phyloP scores from a whole-genome alignment of 306 rosid genomes.

The Lathyrus sativus region DNA sequence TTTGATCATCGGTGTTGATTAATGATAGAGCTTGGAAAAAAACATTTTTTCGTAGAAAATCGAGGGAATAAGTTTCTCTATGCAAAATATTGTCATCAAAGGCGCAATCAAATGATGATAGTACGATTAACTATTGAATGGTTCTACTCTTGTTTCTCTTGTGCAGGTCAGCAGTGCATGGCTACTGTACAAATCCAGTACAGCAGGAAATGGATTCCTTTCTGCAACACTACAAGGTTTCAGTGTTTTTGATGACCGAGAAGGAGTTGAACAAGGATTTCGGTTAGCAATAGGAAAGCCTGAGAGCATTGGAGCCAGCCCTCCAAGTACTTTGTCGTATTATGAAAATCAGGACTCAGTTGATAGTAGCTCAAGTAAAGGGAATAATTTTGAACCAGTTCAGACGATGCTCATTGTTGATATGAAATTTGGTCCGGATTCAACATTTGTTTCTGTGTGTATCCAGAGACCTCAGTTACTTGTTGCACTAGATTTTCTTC shows the following conservation, averaged over 20 bases:
- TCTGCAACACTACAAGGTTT: conserved; percentile 89
- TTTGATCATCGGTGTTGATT: not conserved
- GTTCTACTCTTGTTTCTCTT: conserved; percentile 31
- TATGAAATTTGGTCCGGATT: conserved; percentile 59
- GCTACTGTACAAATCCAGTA: conserved; percentile 81
- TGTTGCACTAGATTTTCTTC: conserved; percentile 93
- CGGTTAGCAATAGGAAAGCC: conserved; percentile 91
- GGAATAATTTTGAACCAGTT: conserved; percentile 48
- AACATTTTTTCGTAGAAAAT: conserved; percentile 17
- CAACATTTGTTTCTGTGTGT: conserved; percentile 67
- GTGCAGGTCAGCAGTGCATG: conserved; percentile 83
- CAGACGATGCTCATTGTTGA: conserved; percentile 93
- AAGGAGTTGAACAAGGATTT: conserved; percentile 80
- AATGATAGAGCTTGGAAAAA: not conserved
- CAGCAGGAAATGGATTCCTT: conserved; percentile 77
- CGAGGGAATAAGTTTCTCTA: conserved; percentile 12
- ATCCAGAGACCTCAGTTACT: conserved; percentile 93
- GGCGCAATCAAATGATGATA: not conserved
- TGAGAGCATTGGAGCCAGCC: conserved; percentile 50
- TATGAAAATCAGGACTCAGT: conserved; percentile 44
- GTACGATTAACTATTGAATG: not conserved
- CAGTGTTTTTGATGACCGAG: conserved; percentile 88
- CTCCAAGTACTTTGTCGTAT: conserved; percentile 38
- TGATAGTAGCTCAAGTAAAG: conserved; percentile 42
- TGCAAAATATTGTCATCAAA: conserved; percentile 2